Base-by-base conservation (phyloP, 2,329 filamentous ascomycete species). In the Fusarium buharicum region DNA sequence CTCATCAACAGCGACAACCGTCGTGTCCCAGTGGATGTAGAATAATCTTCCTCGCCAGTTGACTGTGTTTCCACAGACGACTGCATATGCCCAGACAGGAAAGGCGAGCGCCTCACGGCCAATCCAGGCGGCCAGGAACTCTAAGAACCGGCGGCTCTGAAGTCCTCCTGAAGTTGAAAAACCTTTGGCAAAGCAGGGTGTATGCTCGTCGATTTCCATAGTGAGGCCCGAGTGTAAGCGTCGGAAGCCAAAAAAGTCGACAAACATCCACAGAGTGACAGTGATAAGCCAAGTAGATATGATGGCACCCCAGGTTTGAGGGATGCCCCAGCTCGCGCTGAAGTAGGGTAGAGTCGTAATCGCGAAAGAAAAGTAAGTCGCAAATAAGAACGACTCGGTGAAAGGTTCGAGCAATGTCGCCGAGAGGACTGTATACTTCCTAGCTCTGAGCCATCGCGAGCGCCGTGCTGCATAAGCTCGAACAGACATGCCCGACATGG, bases 391-490 rank as follows among this genome's bases (percentile, higher is more conserved):
- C 24, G 90, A 90, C 75, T 99, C 95, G 1, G 96, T 93, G 3
- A 93, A 93, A 0, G 94, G 95, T 73, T 99, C 95, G 3, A 97
- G 91, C 1, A 97, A 79, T 0, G 96, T 98, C 0, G 95, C 96
- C 0, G 90, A 81, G 2, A 92, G 84, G 13, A 99, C 95, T 0
- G 94, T 97, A 80, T 92, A 98, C 75, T 99, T 99, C 40, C 95
- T 84, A 2, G 97, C 96, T 6, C 95, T 86, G 20, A 98, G 81
- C 95, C 95, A 99, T 47, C 95, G 86, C 4, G 93, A 89, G 20
- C 95, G 85, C 12, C 95, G 88, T 6, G 89, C 90, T 40, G 91
- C 83, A 72, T 97, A 98, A 24, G 91, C 88, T 4, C 75, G 72
- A 1, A 97, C 82, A 3, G 90, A 88, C 85, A 96, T 96, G 65